phyloP scores from a whole-genome alignment of 2,329 filamentous ascomycete species.

The Microascus cirrosus region DNA sequence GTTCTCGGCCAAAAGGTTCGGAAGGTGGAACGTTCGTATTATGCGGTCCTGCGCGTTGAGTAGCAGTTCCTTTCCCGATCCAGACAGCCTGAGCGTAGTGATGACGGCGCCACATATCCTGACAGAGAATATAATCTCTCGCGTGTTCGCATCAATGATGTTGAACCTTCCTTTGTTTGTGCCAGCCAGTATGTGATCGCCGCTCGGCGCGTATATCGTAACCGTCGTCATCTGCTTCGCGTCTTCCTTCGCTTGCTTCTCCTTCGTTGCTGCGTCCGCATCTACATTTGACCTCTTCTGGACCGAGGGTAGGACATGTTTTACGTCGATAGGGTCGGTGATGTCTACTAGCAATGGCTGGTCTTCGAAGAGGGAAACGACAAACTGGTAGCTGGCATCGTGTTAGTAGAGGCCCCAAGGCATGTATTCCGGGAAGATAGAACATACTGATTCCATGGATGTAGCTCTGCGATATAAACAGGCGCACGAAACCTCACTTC shows the following conservation, averaged over 20 bases:
- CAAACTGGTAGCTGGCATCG: slow-evolving; percentile 61
- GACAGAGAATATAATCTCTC: slow-evolving; percentile 77
- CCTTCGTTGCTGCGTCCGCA: slow-evolving; percentile 56
- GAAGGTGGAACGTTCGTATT: slow-evolving; percentile 83
- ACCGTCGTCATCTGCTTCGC: slow-evolving; percentile 92
- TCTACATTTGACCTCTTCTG: slow-evolving; percentile 65
- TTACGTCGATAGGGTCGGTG: slow-evolving; percentile 55
- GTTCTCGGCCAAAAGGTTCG: slow-evolving; percentile 57
- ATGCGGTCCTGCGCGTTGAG: slow-evolving; percentile 92
- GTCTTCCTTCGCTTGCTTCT: slow-evolving; percentile 84
- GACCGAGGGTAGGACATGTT: slow-evolving; percentile 68
- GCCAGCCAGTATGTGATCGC: slow-evolving; percentile 81
- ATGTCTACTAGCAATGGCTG: slow-evolving; percentile 82
- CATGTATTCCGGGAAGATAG: neutral
- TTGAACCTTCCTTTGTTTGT: slow-evolving; percentile 96
- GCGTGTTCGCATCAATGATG: slow-evolving; percentile 75
- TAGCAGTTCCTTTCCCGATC: slow-evolving; percentile 74
- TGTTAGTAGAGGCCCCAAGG: slow-evolving; percentile 6
- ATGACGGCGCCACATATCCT: slow-evolving; percentile 82
- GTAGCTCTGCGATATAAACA: slow-evolving; percentile 90
- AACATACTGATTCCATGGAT: slow-evolving; percentile 75
- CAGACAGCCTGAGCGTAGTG: slow-evolving; percentile 72
- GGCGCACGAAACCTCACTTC: slow-evolving; percentile 87
- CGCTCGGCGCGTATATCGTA: slow-evolving; percentile 74
- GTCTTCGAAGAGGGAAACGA: slow-evolving; percentile 88